phyloP scores from a whole-genome alignment of 2,329 filamentous ascomycete genomes.

The Aspergillus sp. region DNA sequence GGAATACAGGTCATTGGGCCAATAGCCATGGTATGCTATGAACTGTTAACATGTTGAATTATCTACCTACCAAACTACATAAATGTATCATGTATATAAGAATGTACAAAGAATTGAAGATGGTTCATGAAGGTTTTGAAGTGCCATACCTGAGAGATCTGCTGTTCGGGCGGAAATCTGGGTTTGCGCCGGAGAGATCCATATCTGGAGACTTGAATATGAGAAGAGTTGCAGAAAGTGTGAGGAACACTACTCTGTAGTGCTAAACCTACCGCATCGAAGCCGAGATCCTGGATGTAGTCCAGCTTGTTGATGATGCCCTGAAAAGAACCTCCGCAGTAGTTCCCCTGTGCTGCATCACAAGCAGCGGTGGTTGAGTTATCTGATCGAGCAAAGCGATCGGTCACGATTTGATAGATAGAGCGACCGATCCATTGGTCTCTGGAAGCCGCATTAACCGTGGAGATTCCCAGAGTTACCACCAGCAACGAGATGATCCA shows the following conservation, averaged over 20 bases:
- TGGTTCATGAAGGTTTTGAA: too few species aligned
- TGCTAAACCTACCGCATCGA: constrained; percentile 50
- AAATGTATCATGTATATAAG: neutral
- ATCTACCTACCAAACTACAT: neutral
- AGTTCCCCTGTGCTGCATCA: constrained; percentile 23
- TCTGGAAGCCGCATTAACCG: constrained; percentile 5
- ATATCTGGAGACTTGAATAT: neutral
- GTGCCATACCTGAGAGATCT: constrained; percentile 1
- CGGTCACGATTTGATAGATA: constrained; percentile 48
- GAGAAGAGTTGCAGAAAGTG: neutral
- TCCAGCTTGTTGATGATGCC: constrained; percentile 50
- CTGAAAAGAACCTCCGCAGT: constrained; percentile 52
- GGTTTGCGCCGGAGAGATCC: constrained; percentile 4
- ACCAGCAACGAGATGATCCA: neutral
- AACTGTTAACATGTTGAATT: neutral
- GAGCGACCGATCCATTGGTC: constrained; percentile 41
- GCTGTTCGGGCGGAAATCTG: neutral
- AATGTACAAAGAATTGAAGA: neutral
- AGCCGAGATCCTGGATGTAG: constrained; percentile 51
- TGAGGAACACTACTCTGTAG: too few species aligned
- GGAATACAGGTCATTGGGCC: constrained; percentile 47
- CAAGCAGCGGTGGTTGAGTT: constrained; percentile 34
- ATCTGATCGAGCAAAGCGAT: constrained; percentile 45
- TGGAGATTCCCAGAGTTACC: neutral
- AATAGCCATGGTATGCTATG: constrained; percentile 49